Evolutionary conservation across 2,329 filamentous ascomycete genomes (phyloP), one percentile per base, ranked within the genome.

Genomic region (Grosmannia penicillata): DNA sequence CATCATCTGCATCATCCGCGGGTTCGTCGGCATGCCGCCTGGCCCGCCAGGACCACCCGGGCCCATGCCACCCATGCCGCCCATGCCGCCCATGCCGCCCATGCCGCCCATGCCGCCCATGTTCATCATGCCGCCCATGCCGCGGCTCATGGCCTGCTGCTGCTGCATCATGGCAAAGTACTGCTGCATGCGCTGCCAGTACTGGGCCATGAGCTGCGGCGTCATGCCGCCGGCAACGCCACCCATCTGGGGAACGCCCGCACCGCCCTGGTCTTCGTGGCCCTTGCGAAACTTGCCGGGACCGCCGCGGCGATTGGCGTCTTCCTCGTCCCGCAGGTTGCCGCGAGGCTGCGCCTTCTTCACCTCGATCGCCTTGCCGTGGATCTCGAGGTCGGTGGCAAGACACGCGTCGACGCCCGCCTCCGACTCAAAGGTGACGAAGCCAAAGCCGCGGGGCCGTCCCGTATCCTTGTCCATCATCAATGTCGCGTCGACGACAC

Each of bases 401-500:
- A 98, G 75, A 43, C 87, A 93, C 25, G 83, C 82, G 47, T 98
- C 91, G 32, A 98, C 91, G 15, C 91, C 91, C 14, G 84, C 78
- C 53, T 98, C 91, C 48, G 80, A 93, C 60, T 98, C 91, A 50
- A 98, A 98, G 0, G 91, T 98, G 38, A 98, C 91, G 57, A 98
- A 98, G 13, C 91, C 91, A 53, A 98, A 98, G 2, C 91, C 91
- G 53, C 91, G 74, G 3, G 91, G 91, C 29, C 91, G 76, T n/a
- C 91, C 91, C 1, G 91, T 98, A 57, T 98, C 91, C 61, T 98
- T 98, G 58, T 98, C 91, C 78, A 98, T 98, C 91, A 98, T 98
- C 3, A 98, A 75, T 0, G 91, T 98, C 2, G 91, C 91, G 60
- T 98, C 91, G 28, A 98, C 80, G 17, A 98, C 91, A 44, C 89